Evolutionary conservation across 331 rosid genomes (phyloP).

Genomic region (Acacia concinna): DNA sequence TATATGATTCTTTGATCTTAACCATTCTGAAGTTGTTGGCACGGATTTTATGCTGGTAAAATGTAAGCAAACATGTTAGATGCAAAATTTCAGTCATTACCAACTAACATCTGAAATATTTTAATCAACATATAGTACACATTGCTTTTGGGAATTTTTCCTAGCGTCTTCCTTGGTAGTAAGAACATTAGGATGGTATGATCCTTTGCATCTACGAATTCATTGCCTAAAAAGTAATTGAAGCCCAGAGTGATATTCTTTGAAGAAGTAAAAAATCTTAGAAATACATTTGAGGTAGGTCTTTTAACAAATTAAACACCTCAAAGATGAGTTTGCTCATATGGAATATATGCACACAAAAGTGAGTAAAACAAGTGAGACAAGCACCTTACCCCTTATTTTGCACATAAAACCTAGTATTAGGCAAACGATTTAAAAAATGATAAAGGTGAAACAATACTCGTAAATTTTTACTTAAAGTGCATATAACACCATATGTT

Average conservation of each 20-base stretch:
- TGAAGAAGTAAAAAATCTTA: no score
- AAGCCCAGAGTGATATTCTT: no score
- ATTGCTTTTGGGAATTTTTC: background rate
- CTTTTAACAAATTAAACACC: slow-evolving; percentile 45
- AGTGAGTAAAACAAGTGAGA: background rate
- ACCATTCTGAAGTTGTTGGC: no score
- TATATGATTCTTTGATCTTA: background rate
- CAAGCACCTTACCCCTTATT: background rate
- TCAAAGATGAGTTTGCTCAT: slow-evolving; percentile 2
- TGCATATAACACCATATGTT: no score
- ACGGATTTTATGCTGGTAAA: no score
- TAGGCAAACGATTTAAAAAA: background rate
- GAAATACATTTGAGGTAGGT: background rate
- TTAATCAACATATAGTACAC: background rate
- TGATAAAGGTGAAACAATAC: no score
- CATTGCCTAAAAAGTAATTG: no score
- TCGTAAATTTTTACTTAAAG: no score
- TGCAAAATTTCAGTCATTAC: background rate
- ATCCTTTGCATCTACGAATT: no score
- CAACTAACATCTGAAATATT: background rate
- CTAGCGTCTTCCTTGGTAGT: background rate
- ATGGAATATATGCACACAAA: background rate
- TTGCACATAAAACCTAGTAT: background rate
- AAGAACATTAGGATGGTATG: background rate
- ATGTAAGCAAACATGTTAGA: background rate